Conservation (phyloP, 306 rosid genomes). For the Fagus crenata region DNA sequence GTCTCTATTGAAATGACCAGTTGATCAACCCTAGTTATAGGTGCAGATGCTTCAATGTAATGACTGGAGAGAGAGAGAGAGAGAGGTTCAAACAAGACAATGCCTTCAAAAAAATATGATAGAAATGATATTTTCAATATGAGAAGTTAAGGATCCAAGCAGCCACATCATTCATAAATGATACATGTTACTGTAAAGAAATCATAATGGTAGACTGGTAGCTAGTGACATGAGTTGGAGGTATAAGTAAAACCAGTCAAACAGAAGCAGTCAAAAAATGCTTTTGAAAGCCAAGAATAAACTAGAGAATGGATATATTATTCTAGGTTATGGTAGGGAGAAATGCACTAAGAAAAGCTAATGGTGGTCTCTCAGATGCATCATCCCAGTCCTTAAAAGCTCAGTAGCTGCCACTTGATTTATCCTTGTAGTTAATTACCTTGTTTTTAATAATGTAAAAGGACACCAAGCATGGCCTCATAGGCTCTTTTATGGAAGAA, state of each 20-base stretch:
- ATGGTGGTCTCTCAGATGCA: background rate
- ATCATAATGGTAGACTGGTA: conserved; percentile 1
- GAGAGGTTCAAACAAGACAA: background rate
- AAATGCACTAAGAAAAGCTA: background rate
- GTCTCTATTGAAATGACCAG: background rate
- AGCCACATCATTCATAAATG: background rate
- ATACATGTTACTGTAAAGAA: background rate
- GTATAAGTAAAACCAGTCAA: conserved; percentile 5
- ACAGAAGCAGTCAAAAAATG: background rate
- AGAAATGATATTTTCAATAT: conserved; percentile 3
- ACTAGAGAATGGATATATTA: background rate
- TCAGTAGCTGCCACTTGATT: background rate
- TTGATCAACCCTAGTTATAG: background rate
- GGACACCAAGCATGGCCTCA: background rate
- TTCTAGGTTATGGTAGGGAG: background rate
- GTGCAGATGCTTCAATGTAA: background rate
- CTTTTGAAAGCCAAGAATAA: background rate
- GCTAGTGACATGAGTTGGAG: background rate
- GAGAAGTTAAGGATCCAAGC: background rate
- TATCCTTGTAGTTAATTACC: background rate
- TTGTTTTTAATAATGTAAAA: conserved; percentile 1
- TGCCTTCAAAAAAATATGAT: background rate
- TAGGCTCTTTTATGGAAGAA: conserved; percentile 10
- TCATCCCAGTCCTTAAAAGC: background rate
- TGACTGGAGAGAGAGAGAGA: background rate